Base-by-base conservation (phyloP, 2,329 filamentous ascomycete species). In the Epichloe typhina region DNA sequence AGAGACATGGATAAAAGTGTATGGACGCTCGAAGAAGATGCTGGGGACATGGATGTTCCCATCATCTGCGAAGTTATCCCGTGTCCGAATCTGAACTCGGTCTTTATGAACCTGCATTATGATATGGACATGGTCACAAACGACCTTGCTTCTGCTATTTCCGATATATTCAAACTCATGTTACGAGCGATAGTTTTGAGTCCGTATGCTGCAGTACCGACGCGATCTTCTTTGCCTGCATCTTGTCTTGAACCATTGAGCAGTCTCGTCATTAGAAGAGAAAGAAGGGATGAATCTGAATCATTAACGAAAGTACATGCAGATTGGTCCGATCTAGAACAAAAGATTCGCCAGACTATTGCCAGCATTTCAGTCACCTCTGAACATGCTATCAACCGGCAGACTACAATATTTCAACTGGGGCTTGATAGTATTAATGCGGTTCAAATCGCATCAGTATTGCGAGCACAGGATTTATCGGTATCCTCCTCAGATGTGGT, bases 351-450 rank as follows among this genome's bases (percentile, higher is more conserved):
- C 4, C 60, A 71, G 0, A 69, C 80, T 0, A 64, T 90, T 17
- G 73, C 79, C 0, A 67, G 67, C 6, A 72, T 93, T 23, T 81
- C 84, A 0, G 68, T 72, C 2, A 65, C 76, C 4, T 62, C 76
- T 0, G 51, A 62, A 2, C 59, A 71, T 0, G 69, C 67, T 0
- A 82, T 95, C 45, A 59, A 62, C 3, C 73, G 72, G 12, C 62
- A 75, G 9, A 88, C 81, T 0, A 88, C 86, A 0, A 88, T 97
- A 46, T 95, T 91, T 59, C 82, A 85, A 52, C 77, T 95, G n/a
- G 91, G 91, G 0, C 70, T 96, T 3, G 90, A 96, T 65, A 96
- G 90, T 62, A 93, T 97, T 59, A 90, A 85, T 53, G 86, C 88
- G 0, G 76, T 83, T 5, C 89, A 95, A 60, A 72, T 95, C 9